These are phyloP conservation scores for Porogramme epimiltina DNA, from an alignment of 1,284 basidiomycete genomes.

Conservation along the genomic window DNA sequence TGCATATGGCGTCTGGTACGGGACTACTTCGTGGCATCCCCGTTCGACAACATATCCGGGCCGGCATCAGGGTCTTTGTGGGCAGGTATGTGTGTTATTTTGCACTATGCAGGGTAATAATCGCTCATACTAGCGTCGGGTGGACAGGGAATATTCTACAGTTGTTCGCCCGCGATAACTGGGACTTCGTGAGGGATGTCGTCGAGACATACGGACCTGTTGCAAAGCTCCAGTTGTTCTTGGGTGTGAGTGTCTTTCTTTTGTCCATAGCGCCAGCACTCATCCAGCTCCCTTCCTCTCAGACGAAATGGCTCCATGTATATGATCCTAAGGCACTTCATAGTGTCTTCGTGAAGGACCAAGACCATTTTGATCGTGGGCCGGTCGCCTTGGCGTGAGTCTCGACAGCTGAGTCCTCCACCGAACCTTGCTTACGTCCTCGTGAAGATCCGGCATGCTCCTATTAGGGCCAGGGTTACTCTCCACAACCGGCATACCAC, in stretches of 20 bases:
- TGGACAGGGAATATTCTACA: conserved; percentile 5
- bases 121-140: too few relatives aligned
- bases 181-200: conserved; percentile 1
- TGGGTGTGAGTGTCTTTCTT: not conserved
- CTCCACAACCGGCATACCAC: conserved; percentile 13
- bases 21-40: not conserved
- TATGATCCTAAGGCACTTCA: conserved; percentile 29
- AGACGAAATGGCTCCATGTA: conserved; percentile 23
- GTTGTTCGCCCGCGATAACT: not conserved
- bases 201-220: conserved; percentile 1
- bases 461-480: conserved; percentile 9
- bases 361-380: too few relatives aligned
- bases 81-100: too few relatives aligned
- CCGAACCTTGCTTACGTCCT: too few relatives aligned
- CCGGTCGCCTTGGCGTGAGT: too few relatives aligned
- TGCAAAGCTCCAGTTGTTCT: not conserved
- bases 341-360: conserved; percentile 32
- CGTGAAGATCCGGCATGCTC: not conserved
- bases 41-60: conserved; percentile 1
- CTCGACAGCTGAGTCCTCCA: too few relatives aligned
- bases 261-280: not conserved
- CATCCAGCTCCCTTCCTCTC: not conserved
- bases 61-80: not conserved
- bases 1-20: not conserved
- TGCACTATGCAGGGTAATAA: too few relatives aligned